phyloP scores from a whole-genome alignment of 2,329 filamentous ascomycete species.

The Microcyclospora pomicola region DNA sequence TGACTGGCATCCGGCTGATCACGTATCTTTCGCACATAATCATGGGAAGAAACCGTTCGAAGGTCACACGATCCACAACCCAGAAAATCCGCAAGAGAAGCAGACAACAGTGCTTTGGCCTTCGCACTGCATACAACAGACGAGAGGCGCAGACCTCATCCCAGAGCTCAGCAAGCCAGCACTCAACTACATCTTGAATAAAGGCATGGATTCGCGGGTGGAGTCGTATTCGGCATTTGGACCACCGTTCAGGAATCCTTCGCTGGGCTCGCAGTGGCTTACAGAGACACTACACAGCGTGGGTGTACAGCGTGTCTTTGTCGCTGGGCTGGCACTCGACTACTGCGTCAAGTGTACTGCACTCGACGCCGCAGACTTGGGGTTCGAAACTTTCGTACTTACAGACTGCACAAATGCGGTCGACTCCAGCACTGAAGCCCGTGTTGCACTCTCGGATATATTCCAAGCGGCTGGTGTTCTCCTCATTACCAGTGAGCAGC shows the following conservation, averaged over 20 bases:
- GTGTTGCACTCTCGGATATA: conserved; percentile 27
- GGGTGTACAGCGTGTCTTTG: conserved; percentile 63
- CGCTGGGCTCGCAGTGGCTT: conserved; percentile 48
- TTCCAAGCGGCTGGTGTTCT: no score
- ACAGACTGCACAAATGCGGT: conserved; percentile 68
- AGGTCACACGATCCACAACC: conserved; percentile 54
- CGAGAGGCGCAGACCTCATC: conserved; percentile 57
- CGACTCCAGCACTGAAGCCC: conserved; percentile 45
- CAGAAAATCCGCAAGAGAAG: conserved; percentile 48
- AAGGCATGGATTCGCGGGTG: conserved; percentile 58
- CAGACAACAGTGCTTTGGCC: conserved; percentile 67
- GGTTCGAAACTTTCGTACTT: conserved; percentile 64
- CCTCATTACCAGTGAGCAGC: no score
- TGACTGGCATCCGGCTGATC: conserved; percentile 73
- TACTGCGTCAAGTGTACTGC: conserved; percentile 80
- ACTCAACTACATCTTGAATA: conserved; percentile 58
- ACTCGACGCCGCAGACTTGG: conserved; percentile 59
- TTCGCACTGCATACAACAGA: conserved; percentile 69
- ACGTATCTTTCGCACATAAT: conserved; percentile 81
- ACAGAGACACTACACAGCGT: conserved; percentile 41
- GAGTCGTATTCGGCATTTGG: conserved; percentile 95
- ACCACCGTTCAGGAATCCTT: conserved; percentile 56
- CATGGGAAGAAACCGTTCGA: conserved; percentile 60
- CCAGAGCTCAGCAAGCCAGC: conserved; percentile 50
- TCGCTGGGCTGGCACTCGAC: conserved; percentile 76